Base-by-base conservation (phyloP, 164 flowering plant species). In the Dillenia suffruticosa region DNA sequence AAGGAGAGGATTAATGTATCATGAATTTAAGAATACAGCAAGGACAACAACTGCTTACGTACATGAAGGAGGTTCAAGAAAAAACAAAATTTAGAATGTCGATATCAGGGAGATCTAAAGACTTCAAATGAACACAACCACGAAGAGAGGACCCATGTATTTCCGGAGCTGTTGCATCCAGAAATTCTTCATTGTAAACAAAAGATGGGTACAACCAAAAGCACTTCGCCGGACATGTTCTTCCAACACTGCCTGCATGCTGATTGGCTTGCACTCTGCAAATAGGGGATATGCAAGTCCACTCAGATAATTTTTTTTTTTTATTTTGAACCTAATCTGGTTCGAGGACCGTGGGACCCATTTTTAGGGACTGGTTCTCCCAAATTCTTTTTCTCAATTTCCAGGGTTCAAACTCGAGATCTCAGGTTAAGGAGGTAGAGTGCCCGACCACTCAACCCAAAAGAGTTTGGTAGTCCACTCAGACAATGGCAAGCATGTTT, bases 221-320 rank as follows among this genome's bases (percentile, higher is more conserved):
- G 72, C 99, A 95, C 75, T 92, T 89, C 60, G 97, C 99, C 62
- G 96, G 89, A 57, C 96, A 76, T 46, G 99, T 92, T 78, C 99
- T 81, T 75, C 97, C 99, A 70, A 97, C 99, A 75, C 97, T 76
- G 56, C 99, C 99, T 7, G 94, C 94, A 63, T 97, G 96, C 68
- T 95, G 99, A 77, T 84, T 81, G 57, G 99, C 97, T 75, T 95
- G 99, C 63, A 95, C 99, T 74, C 98, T 92, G 70, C 64, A 75
- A 62, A 22, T 13, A 63, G 1, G 32, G 32, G 3, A 26, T 26
- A 26, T 26, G 32, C 32, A 26, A 26, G 32, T 26, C 32, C 32
- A 2, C n/a, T n/a, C n/a, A n/a, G n/a, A n/a, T n/a, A n/a, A n/a
- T n/a, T n/a, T n/a, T n/a, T n/a, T n/a, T n/a, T n/a, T n/a, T n/a